Evolutionary conservation across 176 grass and related monocot genomes (phyloP), one percentile per base, ranked within the genome.

Genomic region (Leersia perrieri): DNA sequence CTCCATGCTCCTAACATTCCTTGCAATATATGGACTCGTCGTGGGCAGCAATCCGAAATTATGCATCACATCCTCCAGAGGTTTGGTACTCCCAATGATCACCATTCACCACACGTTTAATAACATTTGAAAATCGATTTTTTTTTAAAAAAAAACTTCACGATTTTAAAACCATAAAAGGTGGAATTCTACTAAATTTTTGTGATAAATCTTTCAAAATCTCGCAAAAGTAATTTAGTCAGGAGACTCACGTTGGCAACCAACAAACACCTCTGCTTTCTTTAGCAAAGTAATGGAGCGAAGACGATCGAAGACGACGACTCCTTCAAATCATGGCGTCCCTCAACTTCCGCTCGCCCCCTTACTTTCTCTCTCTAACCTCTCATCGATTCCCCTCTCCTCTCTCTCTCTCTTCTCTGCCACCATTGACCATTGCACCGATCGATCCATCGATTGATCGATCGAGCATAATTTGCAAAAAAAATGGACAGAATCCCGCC

Each of bases 401-500:
- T 53, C 77, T 28, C 58, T 66, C 23, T 35, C 45, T 83, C 33
- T 83, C 84, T 51, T 85, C 67, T 32, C 69, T 9, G 0, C 26
- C 68, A 64, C 65, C 79, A 87, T 42, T 63, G 80, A 28, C 81
- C 73, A 68, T 80, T 80, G 80, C 62, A 64, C 66, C 5, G 65
- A 73, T 22, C 49, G 18, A 53, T n/a, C n/a, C n/a, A n/a, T n/a
- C n/a, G n/a, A n/a, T n/a, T n/a, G n/a, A n/a, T n/a, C n/a, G n/a
- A n/a, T 22, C 49, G 18, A 53, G 35, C 60, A n/a, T n/a, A n/a
- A n/a, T n/a, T n/a, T n/a, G n/a, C n/a, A 11, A 30, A 9, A 83
- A 84, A 58, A 12, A 95, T 95, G 95, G 90, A 95, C 40, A 89
- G 87, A 49, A 90, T 85, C 75, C 82, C 68, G 81, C 64, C 92